These are phyloP conservation scores for Coemansia sp. DNA, from an alignment of 192 early-diverging fungal species.

Conservation along the genomic window DNA sequence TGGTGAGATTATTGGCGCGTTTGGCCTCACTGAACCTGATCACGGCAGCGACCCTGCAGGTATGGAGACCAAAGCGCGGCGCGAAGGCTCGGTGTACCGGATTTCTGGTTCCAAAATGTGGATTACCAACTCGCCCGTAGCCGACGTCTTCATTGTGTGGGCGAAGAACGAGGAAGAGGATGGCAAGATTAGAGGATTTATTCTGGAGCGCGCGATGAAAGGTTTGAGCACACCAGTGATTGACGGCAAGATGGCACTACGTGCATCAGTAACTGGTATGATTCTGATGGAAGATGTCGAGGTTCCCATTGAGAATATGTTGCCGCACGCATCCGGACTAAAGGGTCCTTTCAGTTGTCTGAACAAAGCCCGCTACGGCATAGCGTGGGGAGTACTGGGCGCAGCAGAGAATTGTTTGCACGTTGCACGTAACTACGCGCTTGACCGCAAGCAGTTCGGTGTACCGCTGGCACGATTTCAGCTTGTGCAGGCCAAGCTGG, in stretches of 20 bases:
- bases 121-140: conserved; percentile 99
- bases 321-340: conserved; percentile 87
- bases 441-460: conserved; percentile 91
- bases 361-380: conserved; percentile 96
- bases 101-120: conserved; percentile 94
- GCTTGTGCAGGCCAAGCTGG: conserved; percentile 96
- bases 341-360: conserved; percentile 96
- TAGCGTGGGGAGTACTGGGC: conserved; percentile 94
- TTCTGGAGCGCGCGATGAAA: conserved; percentile 94
- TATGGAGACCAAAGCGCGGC: conserved; percentile 90
- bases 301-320: conserved; percentile 85
- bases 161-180: conserved; percentile 78
- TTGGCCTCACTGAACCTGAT: conserved; percentile 98
- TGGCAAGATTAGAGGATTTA: conserved; percentile 88
- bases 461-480: conserved; percentile 90
- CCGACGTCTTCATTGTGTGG: conserved; percentile 96
- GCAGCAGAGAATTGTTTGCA: conserved; percentile 90
- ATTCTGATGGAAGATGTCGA: conserved; percentile 98
- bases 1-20: conserved; percentile 86
- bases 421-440: conserved; percentile 86
- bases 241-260: conserved; percentile 92
- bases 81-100: conserved; percentile 69
- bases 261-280: conserved; percentile 95
- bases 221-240: conserved; percentile 87
- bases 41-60: conserved; percentile 91